phyloP scores from a whole-genome alignment of 2,329 filamentous ascomycete genomes.

The Lecanosticta acicola region DNA sequence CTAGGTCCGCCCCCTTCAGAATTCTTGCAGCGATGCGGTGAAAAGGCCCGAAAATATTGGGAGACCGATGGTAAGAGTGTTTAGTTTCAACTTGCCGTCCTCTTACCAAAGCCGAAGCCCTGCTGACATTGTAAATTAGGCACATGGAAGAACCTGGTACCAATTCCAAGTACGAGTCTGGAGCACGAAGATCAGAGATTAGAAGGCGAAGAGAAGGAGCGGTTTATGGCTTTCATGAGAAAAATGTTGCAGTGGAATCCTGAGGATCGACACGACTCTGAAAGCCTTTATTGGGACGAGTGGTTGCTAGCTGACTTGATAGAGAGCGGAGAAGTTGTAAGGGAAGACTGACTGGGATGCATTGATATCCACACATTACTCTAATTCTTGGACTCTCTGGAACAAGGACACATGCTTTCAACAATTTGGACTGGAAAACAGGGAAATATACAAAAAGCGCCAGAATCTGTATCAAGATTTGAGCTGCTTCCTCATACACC shows the following conservation, averaged over 20 bases:
- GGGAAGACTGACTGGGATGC: neutral
- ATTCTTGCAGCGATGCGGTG: slow-evolving; percentile 18
- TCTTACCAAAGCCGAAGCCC: too few species aligned
- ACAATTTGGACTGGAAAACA: too few species aligned
- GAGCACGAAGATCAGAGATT: too few species aligned
- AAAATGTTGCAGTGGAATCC: neutral
- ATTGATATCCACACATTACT: neutral
- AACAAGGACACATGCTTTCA: too few species aligned
- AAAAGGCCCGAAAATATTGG: slow-evolving; percentile 15
- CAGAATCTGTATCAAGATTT: too few species aligned
- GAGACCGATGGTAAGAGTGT: slow-evolving; percentile 3
- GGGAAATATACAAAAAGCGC: too few species aligned
- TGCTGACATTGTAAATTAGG: too few species aligned
- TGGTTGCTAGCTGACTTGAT: neutral
- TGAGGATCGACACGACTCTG: neutral
- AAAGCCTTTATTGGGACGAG: neutral
- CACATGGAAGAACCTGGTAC: too few species aligned
- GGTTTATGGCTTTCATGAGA: neutral
- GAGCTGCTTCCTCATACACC: too few species aligned
- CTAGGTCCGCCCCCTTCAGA: slow-evolving; percentile 26
- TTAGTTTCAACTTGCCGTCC: too few species aligned
- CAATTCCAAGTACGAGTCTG: too few species aligned
- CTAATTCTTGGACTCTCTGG: too few species aligned
- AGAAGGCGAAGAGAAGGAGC: neutral
- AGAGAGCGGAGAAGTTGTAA: neutral